A percentile compares a stretch with the other conserved stretches of the same genome.
Conservation (phyloP, 2,329 filamentous ascomycete species). For the Penicillium sp. region DNA sequence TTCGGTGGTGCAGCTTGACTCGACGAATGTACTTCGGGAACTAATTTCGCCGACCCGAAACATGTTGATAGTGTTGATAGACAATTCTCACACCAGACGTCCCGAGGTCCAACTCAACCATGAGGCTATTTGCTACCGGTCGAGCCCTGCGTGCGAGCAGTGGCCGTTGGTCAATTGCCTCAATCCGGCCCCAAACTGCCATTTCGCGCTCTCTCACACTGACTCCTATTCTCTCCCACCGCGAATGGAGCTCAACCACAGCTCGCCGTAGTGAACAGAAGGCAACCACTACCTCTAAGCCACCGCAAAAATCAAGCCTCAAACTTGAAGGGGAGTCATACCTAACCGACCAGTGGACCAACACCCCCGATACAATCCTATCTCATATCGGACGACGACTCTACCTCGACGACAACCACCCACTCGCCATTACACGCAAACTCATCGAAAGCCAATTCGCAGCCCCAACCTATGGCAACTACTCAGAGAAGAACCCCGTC, state of each 20-base stretch:
- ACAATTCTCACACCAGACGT: neutral
- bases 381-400: constrained; percentile 71
- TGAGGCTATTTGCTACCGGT: constrained; percentile 42
- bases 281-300: neutral
- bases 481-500: constrained; percentile 78
- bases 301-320: constrained; percentile 31
- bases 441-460: constrained; percentile 91
- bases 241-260: constrained; percentile 36
- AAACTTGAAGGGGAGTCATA: constrained; percentile 64
- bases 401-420: constrained; percentile 90
- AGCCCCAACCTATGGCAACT: constrained; percentile 65
- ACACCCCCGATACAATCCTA: constrained; percentile 73
- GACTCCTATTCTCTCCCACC: constrained; percentile 13
- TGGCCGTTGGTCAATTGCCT: constrained; percentile 34
- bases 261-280: constrained; percentile 23
- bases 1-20: neutral
- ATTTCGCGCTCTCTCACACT: constrained; percentile 22
- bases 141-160: constrained; percentile 39
- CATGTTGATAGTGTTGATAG: constrained; percentile 13
- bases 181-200: constrained; percentile 20
- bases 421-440: constrained; percentile 82
- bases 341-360: constrained; percentile 76
- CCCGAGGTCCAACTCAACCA: constrained; percentile 15
- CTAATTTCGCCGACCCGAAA: constrained; percentile 25
- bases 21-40: constrained; percentile 19